Base-by-base conservation (phyloP, 495 filamentous ascomycete genomes). In the Saxispiralis lemnorum region DNA sequence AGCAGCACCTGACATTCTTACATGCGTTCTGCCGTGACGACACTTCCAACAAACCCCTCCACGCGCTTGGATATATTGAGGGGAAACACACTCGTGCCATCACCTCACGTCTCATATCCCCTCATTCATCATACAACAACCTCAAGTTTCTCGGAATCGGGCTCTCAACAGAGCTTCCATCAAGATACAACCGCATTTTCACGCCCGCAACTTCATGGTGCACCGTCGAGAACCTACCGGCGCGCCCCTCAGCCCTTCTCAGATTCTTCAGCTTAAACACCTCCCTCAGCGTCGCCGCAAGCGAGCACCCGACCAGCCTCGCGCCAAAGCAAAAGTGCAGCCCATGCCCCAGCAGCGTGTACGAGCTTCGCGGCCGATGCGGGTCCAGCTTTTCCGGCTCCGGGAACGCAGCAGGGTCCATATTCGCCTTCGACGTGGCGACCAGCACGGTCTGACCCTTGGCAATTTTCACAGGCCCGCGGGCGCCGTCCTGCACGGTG, bases 81-180 rank as follows among this genome's bases (percentile, higher is more conserved):
- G 9, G 24, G 9, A 28, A 28, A 28, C 24, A 28, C 4, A 4
- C 9, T 9, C 24, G 24, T 28, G 5, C 24, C 4, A 4, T 9
- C 24, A 9, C 24, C 5, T 5, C 4, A 28, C 24, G 5, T 5
- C 9, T 28, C 34, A 17, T 4, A 4, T 12, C 3, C 13, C 16
- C 33, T 41, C 51, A 50, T 40, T 56, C 59, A 43, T 63, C 60
- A 51, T 65, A 65, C 53, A 59, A 53, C 13, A 65, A 35, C 14
- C 48, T 57, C 36, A 65, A 46, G 7, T 47, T 55, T 40, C 59
- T 63, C n/a, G 62, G 59, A 32, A 63, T 59, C 1, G 62, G 62
- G 1, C 31, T 44, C 51, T 65, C 62, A 33, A 35, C 54, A 32
- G 62, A 44, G 43, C 56, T 60, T 6, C 46, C 52, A 53, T 65